A percentile compares a stretch with the other conserved stretches of the same genome.
Evolutionary conservation across 2,329 filamentous ascomycete species (phyloP).

Genomic region (Diaporthe sp.): DNA sequence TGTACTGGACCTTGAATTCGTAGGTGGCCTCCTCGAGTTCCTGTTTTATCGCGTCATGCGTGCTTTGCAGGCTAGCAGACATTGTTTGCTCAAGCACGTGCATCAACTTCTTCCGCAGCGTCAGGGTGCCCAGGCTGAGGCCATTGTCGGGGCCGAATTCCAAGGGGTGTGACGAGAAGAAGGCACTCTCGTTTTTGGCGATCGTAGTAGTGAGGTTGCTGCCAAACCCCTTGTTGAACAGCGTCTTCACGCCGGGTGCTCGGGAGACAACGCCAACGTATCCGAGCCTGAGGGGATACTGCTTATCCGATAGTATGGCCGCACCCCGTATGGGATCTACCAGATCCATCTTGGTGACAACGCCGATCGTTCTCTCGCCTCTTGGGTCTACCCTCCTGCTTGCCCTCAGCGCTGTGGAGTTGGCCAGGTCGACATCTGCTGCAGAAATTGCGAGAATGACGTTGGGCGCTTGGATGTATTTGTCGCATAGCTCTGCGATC

Average conservation of each 20-base stretch:
- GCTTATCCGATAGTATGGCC: conserved; percentile 84
- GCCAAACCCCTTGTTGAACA: conserved; percentile 82
- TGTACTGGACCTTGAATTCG: conserved; percentile 99
- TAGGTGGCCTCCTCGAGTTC: conserved; percentile 97
- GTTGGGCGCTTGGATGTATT: conserved; percentile 96
- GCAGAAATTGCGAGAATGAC: conserved; percentile 97
- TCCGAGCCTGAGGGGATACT: conserved; percentile 93
- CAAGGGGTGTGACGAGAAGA: conserved; percentile 83
- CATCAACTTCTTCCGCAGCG: conserved; percentile 95
- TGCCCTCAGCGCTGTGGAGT: conserved; percentile 91
- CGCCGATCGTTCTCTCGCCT: conserved; percentile 95
- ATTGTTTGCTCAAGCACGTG: conserved; percentile 96
- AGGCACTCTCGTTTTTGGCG: conserved; percentile 86
- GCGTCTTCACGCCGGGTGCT: conserved; percentile 73
- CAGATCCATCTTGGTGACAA: conserved; percentile 99
- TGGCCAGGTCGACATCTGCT: conserved; percentile 95
- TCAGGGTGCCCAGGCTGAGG: conserved; percentile 84
- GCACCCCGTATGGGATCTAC: conserved; percentile 85
- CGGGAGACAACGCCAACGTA: conserved; percentile 96
- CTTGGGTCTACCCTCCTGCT: conserved; percentile 92
- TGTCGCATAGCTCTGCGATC: conserved; percentile 95
- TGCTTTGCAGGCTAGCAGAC: conserved; percentile 90
- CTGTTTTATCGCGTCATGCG: conserved; percentile 90
- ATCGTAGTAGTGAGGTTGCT: conserved; percentile 85
- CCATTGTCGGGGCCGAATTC: conserved; percentile 82